Evolutionary conservation across 176 grass and related monocot species (phyloP).

Genomic region (Paspalum notatum): DNA sequence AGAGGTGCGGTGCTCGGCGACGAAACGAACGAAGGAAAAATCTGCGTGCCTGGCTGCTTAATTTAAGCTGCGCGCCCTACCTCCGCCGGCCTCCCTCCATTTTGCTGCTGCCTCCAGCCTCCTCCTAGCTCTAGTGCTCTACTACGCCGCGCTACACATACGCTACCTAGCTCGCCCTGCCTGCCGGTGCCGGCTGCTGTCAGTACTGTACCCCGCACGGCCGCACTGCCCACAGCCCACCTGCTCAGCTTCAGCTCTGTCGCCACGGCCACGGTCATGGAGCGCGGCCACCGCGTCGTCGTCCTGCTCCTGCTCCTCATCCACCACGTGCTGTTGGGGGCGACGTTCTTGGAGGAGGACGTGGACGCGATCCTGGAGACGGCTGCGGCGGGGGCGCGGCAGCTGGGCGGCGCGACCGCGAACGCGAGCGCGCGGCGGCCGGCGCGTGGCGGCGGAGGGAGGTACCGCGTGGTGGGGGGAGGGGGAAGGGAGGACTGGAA

Average conservation of each 20-base stretch:
- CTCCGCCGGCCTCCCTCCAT: no score
- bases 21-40: no score
- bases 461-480: background rate
- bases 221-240: background rate
- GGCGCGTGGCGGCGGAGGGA: background rate
- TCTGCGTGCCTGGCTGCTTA: no score
- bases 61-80: no score
- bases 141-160: no score
- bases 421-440: conserved; percentile 47
- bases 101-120: no score
- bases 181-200: no score
- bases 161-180: no score
- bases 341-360: conserved; percentile 44
- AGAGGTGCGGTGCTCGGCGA: no score
- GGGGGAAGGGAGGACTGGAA: conserved; percentile 36
- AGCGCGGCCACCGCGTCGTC: background rate
- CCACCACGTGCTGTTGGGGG: background rate
- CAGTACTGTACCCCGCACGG: no score
- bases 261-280: background rate
- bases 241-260: background rate
- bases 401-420: background rate
- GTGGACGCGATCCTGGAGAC: conserved; percentile 15
- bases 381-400: background rate
- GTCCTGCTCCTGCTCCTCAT: background rate
- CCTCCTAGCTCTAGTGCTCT: no score